Base-by-base conservation (phyloP, 2,329 filamentous ascomycete genomes). In the Fusarium sterilihyphosum region DNA sequence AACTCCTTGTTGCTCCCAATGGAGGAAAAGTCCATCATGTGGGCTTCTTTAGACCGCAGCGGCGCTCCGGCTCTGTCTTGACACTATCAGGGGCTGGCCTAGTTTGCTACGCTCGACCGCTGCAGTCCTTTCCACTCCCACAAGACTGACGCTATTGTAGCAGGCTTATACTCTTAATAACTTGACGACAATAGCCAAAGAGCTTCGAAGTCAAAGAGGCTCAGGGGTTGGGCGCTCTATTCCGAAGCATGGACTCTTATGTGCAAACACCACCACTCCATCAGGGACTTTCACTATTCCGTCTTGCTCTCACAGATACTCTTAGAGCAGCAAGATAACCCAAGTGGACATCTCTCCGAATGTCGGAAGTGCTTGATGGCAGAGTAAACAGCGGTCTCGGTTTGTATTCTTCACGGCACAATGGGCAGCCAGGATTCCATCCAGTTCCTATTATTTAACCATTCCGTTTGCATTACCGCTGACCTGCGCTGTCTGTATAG, bases 121-220 rank as follows among this genome's bases (percentile, higher is more conserved):
- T 8, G 13, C 31, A 18, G 22, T 2, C 22, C 5, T 8, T 20
- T 14, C 0, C 11, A 24, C 8, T 37, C 13, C 12, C 6, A 24
- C 9, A 10, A 35, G 2, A 8, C n/a, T 12, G 2, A 2, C 4
- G 5, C 12, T 12, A 16, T 16, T 33, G 3, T 0, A 37, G 20
- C 17, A 3, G 7, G 0, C 5, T 13, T 26, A 8, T 53, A 2
- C 3, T 8, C 13, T 16, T 53, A 13, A 35, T 18, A 26, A 2
- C 20, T 16, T 20, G 6, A 26, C 18, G 33, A 16, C 9, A 53
- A 12, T 9, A 37, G n/a, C 18, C 33, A 8, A 22, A 22, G 12
- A 12, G 5, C 18, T 11, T 26, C 13, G 3, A 37, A 12, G n/a
- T 53, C 31, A 37, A 6, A 22, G n/a, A 26, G 17, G 31, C n/a